Evolutionary conservation across 78 protist species (phyloP).

Genomic region (Cavenderia fasciculata): DNA sequence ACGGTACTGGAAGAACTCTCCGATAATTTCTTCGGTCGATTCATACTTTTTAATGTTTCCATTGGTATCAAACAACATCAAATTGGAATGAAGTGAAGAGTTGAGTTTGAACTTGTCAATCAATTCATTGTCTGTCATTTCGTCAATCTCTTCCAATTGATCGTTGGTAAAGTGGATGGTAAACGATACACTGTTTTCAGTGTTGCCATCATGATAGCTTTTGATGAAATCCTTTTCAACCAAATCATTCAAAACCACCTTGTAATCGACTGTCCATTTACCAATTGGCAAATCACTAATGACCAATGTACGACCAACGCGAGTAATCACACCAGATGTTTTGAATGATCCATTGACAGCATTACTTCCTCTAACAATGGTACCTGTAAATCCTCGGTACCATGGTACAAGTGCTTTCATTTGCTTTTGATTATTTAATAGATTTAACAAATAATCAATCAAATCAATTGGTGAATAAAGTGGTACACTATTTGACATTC

Average conservation of each 20-base stretch:
- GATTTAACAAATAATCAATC: not conserved
- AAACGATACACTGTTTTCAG: constrained; percentile 74
- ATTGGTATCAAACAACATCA: constrained; percentile 90
- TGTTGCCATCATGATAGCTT: constrained; percentile 6
- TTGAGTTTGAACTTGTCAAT: not conserved
- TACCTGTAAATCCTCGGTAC: constrained; percentile 95
- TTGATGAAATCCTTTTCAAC: not conserved
- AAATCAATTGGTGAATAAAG: constrained; percentile 53
- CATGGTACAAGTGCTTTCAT: constrained; percentile 87
- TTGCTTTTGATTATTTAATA: not conserved
- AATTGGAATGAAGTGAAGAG: constrained; percentile 78
- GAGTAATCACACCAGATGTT: constrained; percentile 1
- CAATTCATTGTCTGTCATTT: constrained; percentile 48
- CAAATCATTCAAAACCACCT: constrained; percentile 72
- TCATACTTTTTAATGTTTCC: constrained; percentile 90
- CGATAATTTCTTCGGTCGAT: constrained; percentile 71
- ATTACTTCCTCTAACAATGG: not conserved
- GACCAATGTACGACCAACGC: not conserved
- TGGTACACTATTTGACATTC: constrained; percentile 71
- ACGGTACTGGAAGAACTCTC: constrained; percentile 90
- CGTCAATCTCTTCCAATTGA: constrained; percentile 40
- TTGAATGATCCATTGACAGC: constrained; percentile 6
- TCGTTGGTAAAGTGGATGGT: constrained; percentile 26
- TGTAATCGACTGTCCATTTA: constrained; percentile 90
- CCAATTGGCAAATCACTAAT: constrained; percentile 87